A percentile compares a stretch with the other conserved stretches of the same genome.
Evolutionary conservation across 2,329 filamentous ascomycete species (phyloP).

Genomic region (Bipolaris bicolor): DNA sequence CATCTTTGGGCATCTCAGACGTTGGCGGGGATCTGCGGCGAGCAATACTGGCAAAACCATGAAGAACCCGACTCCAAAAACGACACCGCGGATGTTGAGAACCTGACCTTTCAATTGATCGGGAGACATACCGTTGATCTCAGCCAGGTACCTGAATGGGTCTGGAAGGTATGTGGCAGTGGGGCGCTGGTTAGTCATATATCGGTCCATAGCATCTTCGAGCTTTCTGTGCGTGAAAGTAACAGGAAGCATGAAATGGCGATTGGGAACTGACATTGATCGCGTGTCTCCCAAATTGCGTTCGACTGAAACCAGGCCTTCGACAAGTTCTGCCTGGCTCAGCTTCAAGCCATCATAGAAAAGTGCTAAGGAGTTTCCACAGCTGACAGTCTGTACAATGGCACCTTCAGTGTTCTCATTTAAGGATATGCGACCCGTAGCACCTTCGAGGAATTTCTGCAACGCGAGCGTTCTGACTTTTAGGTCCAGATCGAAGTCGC

Average conservation of each 20-base stretch:
- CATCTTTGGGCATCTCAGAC: constrained; percentile 62
- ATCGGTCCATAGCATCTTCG: constrained; percentile 62
- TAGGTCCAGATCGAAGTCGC: constrained; percentile 63
- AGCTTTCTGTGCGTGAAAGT: constrained; percentile 53
- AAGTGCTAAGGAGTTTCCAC: constrained; percentile 53
- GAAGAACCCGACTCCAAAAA: constrained; percentile 63
- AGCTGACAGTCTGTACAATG: constrained; percentile 55
- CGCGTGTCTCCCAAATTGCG: constrained; percentile 51
- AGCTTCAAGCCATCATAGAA: constrained; percentile 51
- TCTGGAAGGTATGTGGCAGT: constrained; percentile 68
- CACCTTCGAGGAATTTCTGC: constrained; percentile 48
- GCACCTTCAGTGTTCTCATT: too few species aligned
- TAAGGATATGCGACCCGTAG: constrained; percentile 53
- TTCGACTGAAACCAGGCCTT: constrained; percentile 50
- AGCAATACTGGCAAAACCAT: constrained; percentile 59
- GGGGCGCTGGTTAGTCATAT: constrained; percentile 66
- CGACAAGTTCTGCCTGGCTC: constrained; percentile 45
- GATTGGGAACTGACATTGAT: constrained; percentile 50
- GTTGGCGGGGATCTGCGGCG: constrained; percentile 61
- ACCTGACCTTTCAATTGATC: constrained; percentile 60
- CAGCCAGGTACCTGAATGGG: constrained; percentile 64
- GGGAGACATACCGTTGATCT: constrained; percentile 60
- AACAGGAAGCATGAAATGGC: constrained; percentile 52
- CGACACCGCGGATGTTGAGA: constrained; percentile 58
- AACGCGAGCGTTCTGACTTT: constrained; percentile 52